Evolutionary conservation across 768 basidiomycete species (phyloP).

Genomic region (Serendipita sp.): DNA sequence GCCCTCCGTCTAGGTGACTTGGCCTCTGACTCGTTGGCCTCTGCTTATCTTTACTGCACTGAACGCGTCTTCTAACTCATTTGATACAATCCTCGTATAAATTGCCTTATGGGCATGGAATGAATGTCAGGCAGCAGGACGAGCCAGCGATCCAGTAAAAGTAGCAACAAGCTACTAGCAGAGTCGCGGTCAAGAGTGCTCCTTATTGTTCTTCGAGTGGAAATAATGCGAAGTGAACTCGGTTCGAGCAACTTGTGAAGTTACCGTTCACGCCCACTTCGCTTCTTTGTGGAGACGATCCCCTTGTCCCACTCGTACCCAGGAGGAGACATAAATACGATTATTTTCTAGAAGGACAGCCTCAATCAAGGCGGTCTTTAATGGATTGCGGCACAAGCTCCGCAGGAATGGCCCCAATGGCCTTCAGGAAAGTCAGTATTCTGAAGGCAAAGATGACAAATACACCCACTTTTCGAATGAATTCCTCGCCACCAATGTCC

Average conservation of each 20-base stretch:
- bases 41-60: too few relatives aligned
- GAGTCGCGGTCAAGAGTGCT: not conserved
- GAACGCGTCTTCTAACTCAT: too few relatives aligned
- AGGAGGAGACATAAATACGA: too few relatives aligned
- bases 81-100: too few relatives aligned
- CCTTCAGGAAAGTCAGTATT: conserved; percentile 6
- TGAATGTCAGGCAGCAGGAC: not conserved
- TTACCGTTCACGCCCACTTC: too few relatives aligned
- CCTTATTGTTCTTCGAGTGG: not conserved
- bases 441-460: conserved; percentile 7
- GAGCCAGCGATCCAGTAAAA: not conserved
- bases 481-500: conserved; percentile 71
- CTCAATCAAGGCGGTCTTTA: not conserved
- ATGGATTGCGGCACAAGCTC: conserved; percentile 2
- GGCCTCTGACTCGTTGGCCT: too few relatives aligned
- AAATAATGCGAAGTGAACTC: too few relatives aligned
- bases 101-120: not conserved
- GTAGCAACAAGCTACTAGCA: not conserved
- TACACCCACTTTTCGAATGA: conserved; percentile 35
- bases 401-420: not conserved
- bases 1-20: too few relatives aligned
- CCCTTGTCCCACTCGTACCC: too few relatives aligned
- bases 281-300: too few relatives aligned
- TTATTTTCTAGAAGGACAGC: too few relatives aligned
- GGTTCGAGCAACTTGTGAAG: too few relatives aligned